Evolutionary conservation across 2,329 filamentous ascomycete genomes (phyloP), one percentile per base, ranked within the genome.

Genomic region (Rhexocercosporidium sp.): DNA sequence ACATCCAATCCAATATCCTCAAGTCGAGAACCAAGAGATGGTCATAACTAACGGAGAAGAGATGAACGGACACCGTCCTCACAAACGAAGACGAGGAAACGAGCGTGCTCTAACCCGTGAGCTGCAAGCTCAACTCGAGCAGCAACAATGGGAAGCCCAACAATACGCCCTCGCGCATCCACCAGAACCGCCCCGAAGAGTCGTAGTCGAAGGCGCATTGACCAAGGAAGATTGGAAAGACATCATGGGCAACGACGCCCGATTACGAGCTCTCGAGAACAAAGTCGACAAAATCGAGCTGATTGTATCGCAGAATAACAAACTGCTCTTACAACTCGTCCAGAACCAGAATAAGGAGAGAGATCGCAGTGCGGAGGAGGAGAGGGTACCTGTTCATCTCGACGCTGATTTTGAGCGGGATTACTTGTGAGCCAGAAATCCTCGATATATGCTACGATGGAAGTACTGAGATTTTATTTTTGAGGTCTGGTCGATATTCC

Each of bases 331-430:
- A 37, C 75, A 77, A 67, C 60, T 77, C 12, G 64, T 77, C 2
- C 68, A 71, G 60, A 73, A 71, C 31, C 71, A 75, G 60, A 72
- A 54, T 22, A 73, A 72, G 60, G 75, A 76, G 18, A 64, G 71
- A 62, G 73, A 73, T 60, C 67, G 69, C 11, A 67, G 69, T 57
- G 67, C 64, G 47, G 74, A 77, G 51, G 75, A 77, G 59, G 75
- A 75, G 46, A 69, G 74, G 57, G 75, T 75, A n/a, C 75, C 75
- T 3, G 75, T 76, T 59, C 75, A 77, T 72, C 69, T 77, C 18
- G 75, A 77, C 64, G 74, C 75, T 51, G 75, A 77, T 65, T 77
- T 77, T 71, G 75, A 77, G 66, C 70, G 75, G 46, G 74, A 77
- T 74, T 77, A 77, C 64, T 64, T 77, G 74, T 77, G 74, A 77